These are phyloP conservation scores for Colletotrichum musae DNA, from an alignment of 2,329 filamentous ascomycete genomes.

Conservation along the genomic window DNA sequence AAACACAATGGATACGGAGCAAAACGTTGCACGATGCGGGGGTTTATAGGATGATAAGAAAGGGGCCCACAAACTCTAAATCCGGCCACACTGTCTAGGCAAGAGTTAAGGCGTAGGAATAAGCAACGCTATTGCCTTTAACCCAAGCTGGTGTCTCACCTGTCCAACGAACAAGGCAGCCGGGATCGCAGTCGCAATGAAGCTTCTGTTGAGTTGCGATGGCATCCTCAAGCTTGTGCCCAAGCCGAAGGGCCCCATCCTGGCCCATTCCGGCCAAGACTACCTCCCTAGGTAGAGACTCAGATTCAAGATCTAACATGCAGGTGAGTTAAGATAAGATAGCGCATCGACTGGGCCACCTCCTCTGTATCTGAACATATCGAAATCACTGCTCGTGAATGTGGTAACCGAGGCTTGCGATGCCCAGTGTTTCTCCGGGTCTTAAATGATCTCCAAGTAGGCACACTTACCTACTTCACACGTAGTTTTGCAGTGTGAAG, in stretches of 20 bases:
- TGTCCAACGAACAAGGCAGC: background rate
- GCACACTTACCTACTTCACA: too few relatives aligned
- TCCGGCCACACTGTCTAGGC: background rate
- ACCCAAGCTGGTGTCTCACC: background rate
- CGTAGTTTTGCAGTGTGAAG: too few relatives aligned
- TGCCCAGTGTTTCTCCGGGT: background rate
- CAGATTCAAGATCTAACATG: too few relatives aligned
- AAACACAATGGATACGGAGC: background rate
- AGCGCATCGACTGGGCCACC: background rate
- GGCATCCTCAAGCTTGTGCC: constrained; percentile 4
- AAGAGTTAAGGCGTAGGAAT: background rate
- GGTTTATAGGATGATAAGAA: background rate
- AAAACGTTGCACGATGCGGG: background rate
- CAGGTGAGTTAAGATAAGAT: too few relatives aligned
- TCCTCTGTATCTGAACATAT: background rate
- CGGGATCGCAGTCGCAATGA: background rate
- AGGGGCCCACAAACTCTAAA: constrained; percentile 2
- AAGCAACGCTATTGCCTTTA: constrained; percentile 2
- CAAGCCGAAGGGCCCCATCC: too few relatives aligned
- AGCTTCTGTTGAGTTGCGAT: constrained; percentile 14
- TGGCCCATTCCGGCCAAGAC: too few relatives aligned
- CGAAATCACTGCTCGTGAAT: too few relatives aligned
- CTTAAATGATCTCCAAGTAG: background rate
- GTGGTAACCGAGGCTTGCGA: background rate
- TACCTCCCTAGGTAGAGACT: too few relatives aligned